These are phyloP conservation scores for Sugiyamaella novakii DNA, from an alignment of 1,139 yeast genomes.

Conservation along the genomic window DNA sequence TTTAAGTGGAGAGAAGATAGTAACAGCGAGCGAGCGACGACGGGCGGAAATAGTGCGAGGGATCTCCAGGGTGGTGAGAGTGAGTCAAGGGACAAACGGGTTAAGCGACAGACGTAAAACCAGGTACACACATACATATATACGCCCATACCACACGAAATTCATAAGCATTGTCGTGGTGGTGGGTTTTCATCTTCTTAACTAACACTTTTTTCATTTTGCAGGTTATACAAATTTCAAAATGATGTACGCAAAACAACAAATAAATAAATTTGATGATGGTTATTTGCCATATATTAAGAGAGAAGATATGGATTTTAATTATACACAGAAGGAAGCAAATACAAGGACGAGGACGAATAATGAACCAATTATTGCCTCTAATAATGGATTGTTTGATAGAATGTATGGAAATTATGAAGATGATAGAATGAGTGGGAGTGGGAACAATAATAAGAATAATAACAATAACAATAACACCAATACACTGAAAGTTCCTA, in stretches of 20 bases:
- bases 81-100: too few species aligned
- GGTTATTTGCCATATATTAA: slow-evolving; percentile 15
- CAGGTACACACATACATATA: too few species aligned
- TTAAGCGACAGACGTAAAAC: too few species aligned
- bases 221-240: too few species aligned
- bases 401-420: slow-evolving; percentile 14
- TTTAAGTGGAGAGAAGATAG: too few species aligned
- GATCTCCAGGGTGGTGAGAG: too few species aligned
- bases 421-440: too few species aligned
- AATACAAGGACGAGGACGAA: background rate
- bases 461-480: slow-evolving; percentile 1
- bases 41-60: too few species aligned
- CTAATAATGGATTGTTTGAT: slow-evolving; percentile 13
- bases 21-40: too few species aligned
- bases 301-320: slow-evolving; percentile 2
- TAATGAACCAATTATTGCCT: background rate
- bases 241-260: slow-evolving; percentile 14
- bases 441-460: background rate
- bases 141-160: too few species aligned
- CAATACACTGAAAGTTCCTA: background rate
- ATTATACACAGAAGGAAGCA: background rate
- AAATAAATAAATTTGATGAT: slow-evolving; percentile 7
- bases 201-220: slow-evolving; percentile 10
- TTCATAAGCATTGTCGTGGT: background rate
- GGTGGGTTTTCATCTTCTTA: slow-evolving; percentile 1